Evolutionary conservation across 116 monocot genomes (phyloP), one percentile per base, ranked within the genome.

Genomic region (Papilionanthe hybrid): DNA sequence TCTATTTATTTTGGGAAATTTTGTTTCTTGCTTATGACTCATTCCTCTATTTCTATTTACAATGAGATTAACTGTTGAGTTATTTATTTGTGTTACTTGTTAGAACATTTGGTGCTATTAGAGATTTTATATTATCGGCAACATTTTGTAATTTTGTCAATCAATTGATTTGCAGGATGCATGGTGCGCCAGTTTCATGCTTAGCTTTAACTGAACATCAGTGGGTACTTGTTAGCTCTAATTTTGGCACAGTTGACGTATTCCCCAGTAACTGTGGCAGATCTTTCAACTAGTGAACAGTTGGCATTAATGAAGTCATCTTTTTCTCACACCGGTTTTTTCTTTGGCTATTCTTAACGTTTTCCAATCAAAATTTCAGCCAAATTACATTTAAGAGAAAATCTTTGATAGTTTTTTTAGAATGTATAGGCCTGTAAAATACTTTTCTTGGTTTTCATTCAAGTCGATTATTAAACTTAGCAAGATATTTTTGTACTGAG

Each of bases 171-270:
- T 79, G 72, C 89, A 94, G 94, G 92, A 88, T 97, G 82, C 94
- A 92, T 68, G 78, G 78, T 41, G 89, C 86, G 9, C 91, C 91
- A 20, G 76, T 97, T 71, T 85, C 92, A 76, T 92, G 94, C 83
- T 77, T 97, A 82, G 75, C 89, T 71, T 83, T 94, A 43, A 86
- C 86, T 75, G 92, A 94, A 72, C 89, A 97, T n/a, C 91, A 94
- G 45, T 80, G 92, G 65, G 76, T 97, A 82, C 28, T 92, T 76
- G 85, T 89, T 87, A 94, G 97, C 41, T 94, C 97, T 68, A 84
- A 89, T 72, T 94, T 84, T 86, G 97, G 97, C 9, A 82, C n/a
- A n/a, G n/a, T n/a, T n/a, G n/a, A n/a, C n/a, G n/a, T n/a, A n/a
- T n/a, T n/a, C n/a, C n/a, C n/a, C 53, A 48, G 76, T 97, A 65